Percentiles rank a stretch among this genome's conserved stretches.
Conservation (phyloP, 2,329 filamentous ascomycete species). For the Emergomyces orientalis region DNA sequence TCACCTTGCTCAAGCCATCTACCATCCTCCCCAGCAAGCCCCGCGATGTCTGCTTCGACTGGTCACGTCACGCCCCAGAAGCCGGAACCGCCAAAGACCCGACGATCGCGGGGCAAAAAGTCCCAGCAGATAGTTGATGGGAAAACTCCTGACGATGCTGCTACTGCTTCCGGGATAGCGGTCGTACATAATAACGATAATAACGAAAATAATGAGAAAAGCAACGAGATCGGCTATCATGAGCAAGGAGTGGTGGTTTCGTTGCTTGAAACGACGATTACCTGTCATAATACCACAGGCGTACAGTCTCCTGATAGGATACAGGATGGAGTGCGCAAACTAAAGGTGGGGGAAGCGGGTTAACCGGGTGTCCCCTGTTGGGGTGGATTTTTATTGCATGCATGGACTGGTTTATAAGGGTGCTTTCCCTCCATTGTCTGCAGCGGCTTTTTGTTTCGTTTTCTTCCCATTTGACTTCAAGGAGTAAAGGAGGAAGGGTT, state of each 20-base stretch:
- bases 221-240: not conserved
- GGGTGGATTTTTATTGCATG: not conserved
- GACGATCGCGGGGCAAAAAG: constrained; percentile 29
- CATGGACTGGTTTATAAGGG: not conserved
- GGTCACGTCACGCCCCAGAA: constrained; percentile 21
- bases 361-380: not conserved
- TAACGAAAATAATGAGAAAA: not conserved
- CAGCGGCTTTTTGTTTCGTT: not conserved
- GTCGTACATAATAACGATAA: not conserved
- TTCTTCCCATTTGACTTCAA: not conserved
- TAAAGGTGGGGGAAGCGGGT: not conserved
- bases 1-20: not conserved
- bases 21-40: constrained; percentile 9
- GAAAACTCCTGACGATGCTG: not conserved
- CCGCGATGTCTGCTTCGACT: constrained; percentile 12
- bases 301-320: not conserved
- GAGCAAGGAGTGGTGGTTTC: not conserved
- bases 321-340: not conserved
- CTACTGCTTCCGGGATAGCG: not conserved
- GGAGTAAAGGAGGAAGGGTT: not conserved
- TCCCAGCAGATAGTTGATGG: not conserved
- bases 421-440: not conserved
- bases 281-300: not conserved
- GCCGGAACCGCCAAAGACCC: constrained; percentile 34
- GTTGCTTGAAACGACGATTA: not conserved